Evolutionary conservation across 257 asterid species (phyloP), one percentile per base, ranked within the genome.

Genomic region (Paraleonurus japonicus): DNA sequence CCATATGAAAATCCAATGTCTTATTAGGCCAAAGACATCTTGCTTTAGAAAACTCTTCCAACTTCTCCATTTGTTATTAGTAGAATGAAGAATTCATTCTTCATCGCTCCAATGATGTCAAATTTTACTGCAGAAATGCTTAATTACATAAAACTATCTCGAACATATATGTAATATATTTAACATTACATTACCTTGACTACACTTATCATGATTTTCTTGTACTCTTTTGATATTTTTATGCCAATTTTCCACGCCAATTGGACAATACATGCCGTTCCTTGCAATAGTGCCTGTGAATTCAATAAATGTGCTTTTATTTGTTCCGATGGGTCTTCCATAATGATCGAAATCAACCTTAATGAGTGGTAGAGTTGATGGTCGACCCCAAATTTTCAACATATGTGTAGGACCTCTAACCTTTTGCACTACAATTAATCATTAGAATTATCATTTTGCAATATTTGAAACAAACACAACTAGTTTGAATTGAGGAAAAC

Each of bases 381-480:
- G 51, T 50, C 72, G 39, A 20, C 54, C 73, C 73, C 73, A 67
- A 10, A 67, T 51, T n/a, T n/a, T n/a, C n/a, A n/a, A n/a, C n/a
- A n/a, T n/a, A n/a, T n/a, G n/a, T n/a, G n/a, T n/a, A n/a, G n/a
- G n/a, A n/a, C n/a, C n/a, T n/a, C n/a, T n/a, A n/a, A n/a, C n/a
- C n/a, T n/a, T n/a, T n/a, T n/a, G n/a, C n/a, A n/a, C n/a, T n/a
- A n/a, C n/a, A n/a, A n/a, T n/a, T n/a, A n/a, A n/a, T n/a, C n/a
- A n/a, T n/a, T n/a, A n/a, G n/a, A n/a, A n/a, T n/a, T n/a, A n/a
- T n/a, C n/a, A n/a, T n/a, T 19, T 11, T 45, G 19, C 5, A 24
- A 65, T 23, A 41, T 12, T 15, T 12, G 7, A 41, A 7, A 7
- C 6, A 10, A 23, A 15, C 13, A 13, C 1, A 23, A 23, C 6